A percentile compares a stretch with the other conserved stretches of the same genome.
Evolutionary conservation across 306 rosid species (phyloP).

Genomic region (Quercus parvula): DNA sequence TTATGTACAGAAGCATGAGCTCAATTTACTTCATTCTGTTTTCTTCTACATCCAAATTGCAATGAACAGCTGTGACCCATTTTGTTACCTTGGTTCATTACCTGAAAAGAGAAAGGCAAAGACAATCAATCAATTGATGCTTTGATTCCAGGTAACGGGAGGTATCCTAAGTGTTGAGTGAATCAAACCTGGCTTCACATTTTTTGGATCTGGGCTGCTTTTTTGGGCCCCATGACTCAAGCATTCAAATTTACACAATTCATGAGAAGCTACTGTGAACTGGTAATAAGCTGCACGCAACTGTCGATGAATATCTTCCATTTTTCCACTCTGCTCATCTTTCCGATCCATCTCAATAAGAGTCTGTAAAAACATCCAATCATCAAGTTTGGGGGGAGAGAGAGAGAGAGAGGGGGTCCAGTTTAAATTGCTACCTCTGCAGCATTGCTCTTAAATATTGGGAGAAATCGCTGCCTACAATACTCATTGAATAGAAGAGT

Average conservation of each 20-base stretch:
- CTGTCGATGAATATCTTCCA: conserved; percentile 54
- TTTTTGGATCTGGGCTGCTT: conserved; percentile 19
- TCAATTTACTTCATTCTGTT: conserved; percentile 13
- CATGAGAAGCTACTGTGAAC: conserved; percentile 17
- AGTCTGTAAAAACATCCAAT: conserved; percentile 35
- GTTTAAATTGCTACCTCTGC: conserved; percentile 62
- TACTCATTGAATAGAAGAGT: conserved; percentile 78
- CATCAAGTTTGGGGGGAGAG: conserved; percentile 10
- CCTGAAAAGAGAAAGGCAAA: conserved; percentile 42
- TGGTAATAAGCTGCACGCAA: conserved; percentile 66
- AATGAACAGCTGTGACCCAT: conserved; percentile 17
- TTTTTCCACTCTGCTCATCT: conserved; percentile 57
- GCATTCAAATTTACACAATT: conserved; percentile 26
- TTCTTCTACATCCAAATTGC: conserved; percentile 22
- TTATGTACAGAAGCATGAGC: not conserved
- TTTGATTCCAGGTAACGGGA: conserved; percentile 18
- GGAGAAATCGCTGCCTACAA: conserved; percentile 80
- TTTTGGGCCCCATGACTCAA: conserved; percentile 18
- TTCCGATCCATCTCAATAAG: conserved; percentile 77
- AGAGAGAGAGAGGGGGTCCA: conserved; percentile 1
- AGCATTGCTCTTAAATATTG: conserved; percentile 48
- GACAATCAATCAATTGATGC: conserved; percentile 19
- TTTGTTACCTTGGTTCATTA: conserved; percentile 12
- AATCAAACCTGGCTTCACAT: conserved; percentile 54
- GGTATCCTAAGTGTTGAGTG: conserved; percentile 26